Evolutionary conservation across 2,329 filamentous ascomycete species (phyloP), one percentile per base, ranked within the genome.

Genomic region (Shiraia bambusicola): DNA sequence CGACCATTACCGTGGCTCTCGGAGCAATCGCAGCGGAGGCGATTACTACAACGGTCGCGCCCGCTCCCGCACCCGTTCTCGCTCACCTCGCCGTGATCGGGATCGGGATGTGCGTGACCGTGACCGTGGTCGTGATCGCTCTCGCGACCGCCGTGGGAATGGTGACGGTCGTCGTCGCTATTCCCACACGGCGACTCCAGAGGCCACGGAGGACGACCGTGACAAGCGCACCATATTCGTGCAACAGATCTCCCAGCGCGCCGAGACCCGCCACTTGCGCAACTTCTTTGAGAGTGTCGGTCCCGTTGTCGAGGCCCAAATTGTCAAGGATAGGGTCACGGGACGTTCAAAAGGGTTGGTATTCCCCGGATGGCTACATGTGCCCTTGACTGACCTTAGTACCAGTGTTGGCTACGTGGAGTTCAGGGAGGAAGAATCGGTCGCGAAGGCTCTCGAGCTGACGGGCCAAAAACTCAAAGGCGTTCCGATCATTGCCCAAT

Each of bases 401-500:
- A 34, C 7, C 59, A 97, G 93, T 72, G 93, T 98, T 71, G 93
- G 94, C 69, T 98, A 98, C 66, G 94, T 98, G 76, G 93, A 98
- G 78, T 98, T 98, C 74, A 94, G 91, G 69, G 83, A 88, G 65
- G 92, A 97, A 80, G 89, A 94, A 61, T 94, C 91, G 58, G 92
- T 98, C 60, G 79, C 85, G 64, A 84, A 87, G 75, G 93, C 94
- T 66, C 87, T 98, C 69, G 88, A 95, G 76, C 90, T 98, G 77
- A 98, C 93, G 71, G 93, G 93, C 73, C 92, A 97, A 77, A 95
- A 93, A 75, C 86, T 98, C 73, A 78, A 95, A 86, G 91, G 90
- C 79, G 96, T 98, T 57, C 93, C 93, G 45, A 94, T 98, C 69
- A 98, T 98, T 63, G 94, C 92, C 40, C 92, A 97, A 73, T 84